Percentiles rank a stretch among this genome's conserved stretches.
phyloP scores from a whole-genome alignment of 495 filamentous ascomycete genomes.

The Penicillium goetzii region DNA sequence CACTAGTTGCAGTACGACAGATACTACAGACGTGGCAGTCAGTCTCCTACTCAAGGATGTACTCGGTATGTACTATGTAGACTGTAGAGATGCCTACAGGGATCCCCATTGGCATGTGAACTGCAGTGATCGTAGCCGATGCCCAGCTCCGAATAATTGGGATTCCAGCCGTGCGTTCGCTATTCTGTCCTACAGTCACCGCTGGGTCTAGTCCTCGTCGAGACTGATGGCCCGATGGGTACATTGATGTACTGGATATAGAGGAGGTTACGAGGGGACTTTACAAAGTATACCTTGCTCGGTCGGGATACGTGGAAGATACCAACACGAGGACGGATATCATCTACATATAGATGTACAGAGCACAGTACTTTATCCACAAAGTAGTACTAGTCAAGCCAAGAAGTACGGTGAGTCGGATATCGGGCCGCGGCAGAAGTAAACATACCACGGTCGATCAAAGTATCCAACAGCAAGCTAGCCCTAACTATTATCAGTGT shows the following conservation, averaged over 20 bases:
- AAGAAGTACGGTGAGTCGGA: slow-evolving; percentile 9
- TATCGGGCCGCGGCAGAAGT: background rate
- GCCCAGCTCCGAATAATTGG: slow-evolving; percentile 29
- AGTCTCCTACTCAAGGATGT: background rate
- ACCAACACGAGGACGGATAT: background rate
- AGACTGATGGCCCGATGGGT: background rate
- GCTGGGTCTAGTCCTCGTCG: background rate
- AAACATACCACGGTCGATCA: slow-evolving; percentile 2
- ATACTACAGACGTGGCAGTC: background rate
- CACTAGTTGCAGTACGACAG: no score
- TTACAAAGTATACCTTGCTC: background rate
- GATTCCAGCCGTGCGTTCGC: slow-evolving; percentile 21
- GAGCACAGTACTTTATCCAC: background rate
- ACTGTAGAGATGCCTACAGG: slow-evolving; percentile 15
- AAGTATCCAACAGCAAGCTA: background rate
- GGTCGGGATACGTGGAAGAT: background rate
- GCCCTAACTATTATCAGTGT: background rate
- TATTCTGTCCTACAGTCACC: background rate
- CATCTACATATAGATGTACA: background rate
- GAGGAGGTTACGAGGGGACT: background rate
- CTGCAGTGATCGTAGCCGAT: slow-evolving; percentile 30
- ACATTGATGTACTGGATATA: background rate
- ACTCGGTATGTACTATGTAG: background rate
- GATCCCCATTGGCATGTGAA: slow-evolving; percentile 32
- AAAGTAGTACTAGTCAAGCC: background rate